These are phyloP conservation scores for Lactuca sativa DNA, from an alignment of 129 eudicot species.

Conservation along the genomic window DNA sequence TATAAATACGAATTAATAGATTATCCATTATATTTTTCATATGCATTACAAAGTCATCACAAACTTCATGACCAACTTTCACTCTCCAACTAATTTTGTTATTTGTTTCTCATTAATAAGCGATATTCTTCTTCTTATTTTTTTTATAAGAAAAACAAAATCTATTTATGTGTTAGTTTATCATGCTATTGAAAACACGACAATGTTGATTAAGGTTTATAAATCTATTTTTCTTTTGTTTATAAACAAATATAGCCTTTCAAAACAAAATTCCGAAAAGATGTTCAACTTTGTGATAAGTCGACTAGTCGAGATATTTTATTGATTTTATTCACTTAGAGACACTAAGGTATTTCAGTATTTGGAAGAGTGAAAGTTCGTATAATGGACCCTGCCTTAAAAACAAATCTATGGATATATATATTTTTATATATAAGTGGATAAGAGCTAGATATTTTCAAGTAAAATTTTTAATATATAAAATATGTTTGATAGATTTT, in stretches of 20 bases:
- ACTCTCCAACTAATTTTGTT: no score
- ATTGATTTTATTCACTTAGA: constrained; percentile 16
- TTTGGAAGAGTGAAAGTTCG: constrained; percentile 23
- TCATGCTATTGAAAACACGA: no score
- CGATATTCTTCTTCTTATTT: no score
- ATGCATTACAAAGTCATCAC: no score
- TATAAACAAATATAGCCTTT: background rate
- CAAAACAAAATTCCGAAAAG: background rate
- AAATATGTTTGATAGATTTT: background rate
- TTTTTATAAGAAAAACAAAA: no score
- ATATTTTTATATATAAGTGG: constrained; percentile 12
- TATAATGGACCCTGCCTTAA: constrained; percentile 16
- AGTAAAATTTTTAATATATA: background rate
- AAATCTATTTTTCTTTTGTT: background rate
- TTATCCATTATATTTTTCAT: no score
- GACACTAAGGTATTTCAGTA: constrained; percentile 34
- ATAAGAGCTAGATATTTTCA: constrained; percentile 16
- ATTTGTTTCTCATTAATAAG: no score
- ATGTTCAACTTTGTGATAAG: constrained; percentile 3
- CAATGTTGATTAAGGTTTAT: background rate
- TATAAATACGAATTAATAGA: no score
- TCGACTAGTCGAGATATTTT: constrained; percentile 17
- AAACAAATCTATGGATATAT: constrained; percentile 32
- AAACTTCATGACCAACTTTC: no score
- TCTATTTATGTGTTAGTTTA: no score